These are phyloP conservation scores for Exophiala sp. DNA, from an alignment of 2,329 filamentous ascomycete species.

Conservation along the genomic window DNA sequence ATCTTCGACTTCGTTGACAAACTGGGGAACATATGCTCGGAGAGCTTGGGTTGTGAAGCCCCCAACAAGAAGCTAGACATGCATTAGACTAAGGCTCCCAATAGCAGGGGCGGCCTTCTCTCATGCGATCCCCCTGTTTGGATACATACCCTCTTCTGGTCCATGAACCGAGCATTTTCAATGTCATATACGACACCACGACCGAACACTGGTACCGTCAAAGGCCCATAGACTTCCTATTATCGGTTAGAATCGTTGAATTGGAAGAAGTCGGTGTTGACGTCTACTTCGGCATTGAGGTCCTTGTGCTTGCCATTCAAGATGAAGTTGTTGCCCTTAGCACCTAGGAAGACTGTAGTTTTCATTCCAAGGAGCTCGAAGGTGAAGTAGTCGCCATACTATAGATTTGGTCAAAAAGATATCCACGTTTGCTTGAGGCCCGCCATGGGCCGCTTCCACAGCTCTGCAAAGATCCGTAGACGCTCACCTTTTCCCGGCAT, in stretches of 20 bases:
- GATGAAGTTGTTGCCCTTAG: constrained; percentile 84
- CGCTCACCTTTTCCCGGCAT: constrained; percentile 66
- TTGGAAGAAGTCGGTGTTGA: not conserved
- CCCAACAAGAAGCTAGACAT: constrained; percentile 58
- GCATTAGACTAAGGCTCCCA: constrained; percentile 26
- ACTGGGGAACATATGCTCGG: constrained; percentile 71
- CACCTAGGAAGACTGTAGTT: constrained; percentile 79
- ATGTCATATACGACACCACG: constrained; percentile 87
- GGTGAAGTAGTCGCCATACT: constrained; percentile 88
- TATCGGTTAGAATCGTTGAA: no score
- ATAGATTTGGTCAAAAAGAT: constrained; percentile 1
- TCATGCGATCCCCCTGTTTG: no score
- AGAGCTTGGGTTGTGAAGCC: constrained; percentile 61
- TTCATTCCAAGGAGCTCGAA: constrained; percentile 85
- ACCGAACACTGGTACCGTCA: constrained; percentile 71
- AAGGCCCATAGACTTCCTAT: constrained; percentile 72
- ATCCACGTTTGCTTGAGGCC: not conserved
- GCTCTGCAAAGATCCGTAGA: no score
- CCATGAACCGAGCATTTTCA: constrained; percentile 88
- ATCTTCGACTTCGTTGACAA: constrained; percentile 68
- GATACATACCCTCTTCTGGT: constrained; percentile 78
- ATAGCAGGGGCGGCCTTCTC: no score
- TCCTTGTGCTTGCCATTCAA: constrained; percentile 87
- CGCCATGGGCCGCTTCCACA: no score
- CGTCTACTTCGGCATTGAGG: constrained; percentile 68